phyloP scores from a whole-genome alignment of 768 basidiomycete species.

The Tephrocybe sp. region DNA sequence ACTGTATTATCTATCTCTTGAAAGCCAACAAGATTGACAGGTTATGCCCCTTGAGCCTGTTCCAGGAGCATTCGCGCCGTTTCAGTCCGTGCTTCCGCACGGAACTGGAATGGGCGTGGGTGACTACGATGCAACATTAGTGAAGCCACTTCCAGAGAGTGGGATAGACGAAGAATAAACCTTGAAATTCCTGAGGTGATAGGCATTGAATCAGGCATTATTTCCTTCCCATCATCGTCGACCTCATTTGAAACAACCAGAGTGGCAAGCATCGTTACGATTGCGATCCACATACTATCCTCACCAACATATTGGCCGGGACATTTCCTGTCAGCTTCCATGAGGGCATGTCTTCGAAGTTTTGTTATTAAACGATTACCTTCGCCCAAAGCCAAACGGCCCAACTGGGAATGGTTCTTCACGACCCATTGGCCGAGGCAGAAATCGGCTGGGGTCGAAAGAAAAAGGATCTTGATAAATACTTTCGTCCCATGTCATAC shows the following conservation, averaged over 20 bases:
- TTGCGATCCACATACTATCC: conserved; percentile 8
- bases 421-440: conserved; percentile 10
- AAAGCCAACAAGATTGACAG: too few species aligned
- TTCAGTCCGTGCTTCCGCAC: too few species aligned
- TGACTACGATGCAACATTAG: too few species aligned
- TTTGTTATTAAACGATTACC: conserved; percentile 9
- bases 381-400: conserved; percentile 17
- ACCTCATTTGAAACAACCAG: conserved; percentile 4
- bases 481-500: conserved; percentile 14
- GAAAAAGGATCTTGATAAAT: conserved; percentile 8
- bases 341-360: too few species aligned
- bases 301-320: conserved; percentile 23
- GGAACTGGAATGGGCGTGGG: too few species aligned
- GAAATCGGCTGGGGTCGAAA: conserved; percentile 15
- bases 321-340: conserved; percentile 19
- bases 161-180: too few species aligned
- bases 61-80: too few species aligned
- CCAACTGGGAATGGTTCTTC: conserved; percentile 13
- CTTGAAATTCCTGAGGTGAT: neutral
- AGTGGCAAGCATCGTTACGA: conserved; percentile 2
- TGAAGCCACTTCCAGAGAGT: too few species aligned
- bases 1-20: too few species aligned
- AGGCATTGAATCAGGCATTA: neutral
- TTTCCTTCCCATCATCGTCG: conserved; percentile 3
- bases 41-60: too few species aligned